phyloP scores from a whole-genome alignment of 805 yeast genomes.

The Lipomyces yamanashiensis region DNA sequence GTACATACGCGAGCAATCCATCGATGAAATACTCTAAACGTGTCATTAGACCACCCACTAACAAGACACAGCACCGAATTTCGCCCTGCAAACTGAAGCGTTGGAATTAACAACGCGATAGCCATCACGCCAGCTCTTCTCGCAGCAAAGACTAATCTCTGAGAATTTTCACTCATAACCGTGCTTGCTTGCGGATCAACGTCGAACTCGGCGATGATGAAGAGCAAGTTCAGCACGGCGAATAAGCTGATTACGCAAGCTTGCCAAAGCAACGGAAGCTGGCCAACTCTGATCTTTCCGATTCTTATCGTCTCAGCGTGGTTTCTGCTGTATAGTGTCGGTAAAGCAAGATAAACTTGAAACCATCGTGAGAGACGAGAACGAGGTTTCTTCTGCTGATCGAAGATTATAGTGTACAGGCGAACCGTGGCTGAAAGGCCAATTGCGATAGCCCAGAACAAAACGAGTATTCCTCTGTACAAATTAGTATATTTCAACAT shows the following conservation, averaged over 20 bases:
- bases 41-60: slow-evolving; percentile 65
- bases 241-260: slow-evolving; percentile 46
- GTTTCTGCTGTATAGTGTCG: slow-evolving; percentile 39
- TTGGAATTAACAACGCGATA: slow-evolving; percentile 52
- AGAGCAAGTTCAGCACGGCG: slow-evolving; percentile 42
- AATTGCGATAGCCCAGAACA: slow-evolving; percentile 15
- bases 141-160: slow-evolving; percentile 1
- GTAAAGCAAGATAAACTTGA: slow-evolving; percentile 34
- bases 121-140: slow-evolving; percentile 41
- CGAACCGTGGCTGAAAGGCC: slow-evolving; percentile 1
- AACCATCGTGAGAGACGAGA: slow-evolving; percentile 7
- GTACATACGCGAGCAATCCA: slow-evolving; percentile 62
- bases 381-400: slow-evolving; percentile 1
- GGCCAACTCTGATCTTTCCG: slow-evolving; percentile 31
- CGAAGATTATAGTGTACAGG: neutral
- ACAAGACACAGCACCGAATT: slow-evolving; percentile 69
- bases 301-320: slow-evolving; percentile 40
- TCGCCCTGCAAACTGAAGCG: slow-evolving; percentile 70
- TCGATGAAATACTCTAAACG: slow-evolving; percentile 67
- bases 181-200: slow-evolving; percentile 7
- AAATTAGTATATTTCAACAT: neutral
- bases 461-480: neutral
- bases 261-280: slow-evolving; percentile 50
- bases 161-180: slow-evolving; percentile 1
- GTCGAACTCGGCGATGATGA: slow-evolving; percentile 39